Conservation (phyloP, 345 rosid species). For the Chamaenerion angustifolium region DNA sequence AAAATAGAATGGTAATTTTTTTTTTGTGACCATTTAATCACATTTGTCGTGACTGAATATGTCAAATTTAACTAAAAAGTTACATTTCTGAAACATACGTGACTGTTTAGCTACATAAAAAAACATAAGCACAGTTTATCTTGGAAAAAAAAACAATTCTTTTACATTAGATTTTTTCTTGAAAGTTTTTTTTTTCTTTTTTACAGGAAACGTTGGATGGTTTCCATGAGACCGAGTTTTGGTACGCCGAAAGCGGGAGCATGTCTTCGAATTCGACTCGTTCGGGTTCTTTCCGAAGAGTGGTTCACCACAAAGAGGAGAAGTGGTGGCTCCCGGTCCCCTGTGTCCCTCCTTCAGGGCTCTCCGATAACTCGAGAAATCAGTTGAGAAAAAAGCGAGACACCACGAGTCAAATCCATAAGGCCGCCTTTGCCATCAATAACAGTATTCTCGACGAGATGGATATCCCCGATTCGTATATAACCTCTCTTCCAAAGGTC, state of each 20-base stretch:
- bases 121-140: no score
- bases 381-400: constrained; percentile 51
- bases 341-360: constrained; percentile 55
- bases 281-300: constrained; percentile 62
- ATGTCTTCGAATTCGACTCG: constrained; percentile 51
- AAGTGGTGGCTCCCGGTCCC: constrained; percentile 99
- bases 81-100: no score
- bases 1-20: no score
- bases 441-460: constrained; percentile 68
- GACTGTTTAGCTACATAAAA: no score
- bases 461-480: constrained; percentile 79
- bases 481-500: constrained; percentile 85
- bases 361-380: constrained; percentile 71
- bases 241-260: constrained; percentile 91
- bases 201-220: constrained; percentile 78
- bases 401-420: constrained; percentile 73
- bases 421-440: constrained; percentile 94
- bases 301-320: constrained; percentile 63
- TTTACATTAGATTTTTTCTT: neutral
- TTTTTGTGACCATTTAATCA: no score
- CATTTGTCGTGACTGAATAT: no score
- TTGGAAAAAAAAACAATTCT: no score
- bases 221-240: constrained; percentile 65
- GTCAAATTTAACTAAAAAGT: no score
- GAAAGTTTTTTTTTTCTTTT: constrained; percentile 1